Base-by-base conservation (phyloP, 1,284 basidiomycete genomes). In the Cutaneotrichosporon spelunceum region DNA sequence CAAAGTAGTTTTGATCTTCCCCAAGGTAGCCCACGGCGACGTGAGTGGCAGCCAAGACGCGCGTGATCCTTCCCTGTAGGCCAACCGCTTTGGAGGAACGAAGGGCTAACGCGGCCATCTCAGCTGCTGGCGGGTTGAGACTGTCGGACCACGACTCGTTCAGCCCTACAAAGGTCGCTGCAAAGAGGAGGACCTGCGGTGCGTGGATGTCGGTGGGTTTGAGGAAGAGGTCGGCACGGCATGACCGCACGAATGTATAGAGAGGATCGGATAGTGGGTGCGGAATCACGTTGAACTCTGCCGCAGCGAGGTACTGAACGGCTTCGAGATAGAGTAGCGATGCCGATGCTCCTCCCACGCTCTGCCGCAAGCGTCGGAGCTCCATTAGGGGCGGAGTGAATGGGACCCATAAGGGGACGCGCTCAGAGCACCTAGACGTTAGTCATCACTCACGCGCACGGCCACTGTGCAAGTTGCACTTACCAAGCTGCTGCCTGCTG, bases 1-100 rank as follows among this genome's bases (percentile, higher is more conserved):
- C 44, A 53, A 39, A 44, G 30, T 47, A 45, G 19, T 34, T n/a
- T 23, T 59, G 50, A 36, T 73, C 68, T 65, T 76, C 67, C 36
- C 70, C 52, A 23, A 57, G 34, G 23, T 49, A 47, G 6, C n/a
- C n/a, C 24, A 57, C 34, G 23, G 47, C 48, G 16, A 49, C 47
- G 45, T 34, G 36, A 8, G 56, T 57, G 33, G 47, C 56, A 5
- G 56, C 48, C 2, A 48, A 19, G 9, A 57, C 56, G 16, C 26
- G 48, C 7, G 26, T 14, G 26, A 49, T 29, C 2, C 48, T 26
- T 14, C 48, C 26, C 27, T 49, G 48, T 3, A 49, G 26, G n/a
- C 48, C 26, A 26, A 29, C 27, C 3, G 16, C 48, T 14, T 27
- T 26, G 19, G 39, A 42, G 39, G 39, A 42, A 4, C 39, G 39